Conservation (phyloP, 2,329 filamentous ascomycete genomes). For the Lasiodiplodia sp. region DNA sequence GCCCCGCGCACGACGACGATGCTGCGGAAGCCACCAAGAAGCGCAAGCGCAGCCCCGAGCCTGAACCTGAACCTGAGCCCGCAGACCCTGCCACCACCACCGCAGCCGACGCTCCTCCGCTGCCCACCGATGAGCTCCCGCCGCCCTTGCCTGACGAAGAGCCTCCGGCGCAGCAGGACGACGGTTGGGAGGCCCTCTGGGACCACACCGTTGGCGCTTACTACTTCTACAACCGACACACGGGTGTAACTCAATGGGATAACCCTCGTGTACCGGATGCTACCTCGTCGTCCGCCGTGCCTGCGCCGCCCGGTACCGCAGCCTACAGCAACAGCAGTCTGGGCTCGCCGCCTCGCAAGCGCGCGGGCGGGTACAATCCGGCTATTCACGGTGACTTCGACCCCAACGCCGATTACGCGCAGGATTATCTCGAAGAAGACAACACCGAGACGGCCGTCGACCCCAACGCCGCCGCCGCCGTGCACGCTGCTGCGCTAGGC, state of each 20-base stretch:
- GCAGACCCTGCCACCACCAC: neutral
- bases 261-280: conserved; percentile 76
- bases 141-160: conserved; percentile 35
- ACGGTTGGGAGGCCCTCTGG: conserved; percentile 85
- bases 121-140: conserved; percentile 28
- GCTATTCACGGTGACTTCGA: conserved; percentile 97
- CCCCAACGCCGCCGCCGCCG: conserved; percentile 35
- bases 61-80: neutral
- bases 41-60: conserved; percentile 27
- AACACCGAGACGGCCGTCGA: conserved; percentile 33
- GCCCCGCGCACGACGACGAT: neutral
- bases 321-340: conserved; percentile 40
- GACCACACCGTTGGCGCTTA: conserved; percentile 72
- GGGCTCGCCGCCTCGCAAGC: conserved; percentile 43
- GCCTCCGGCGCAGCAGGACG: conserved; percentile 53
- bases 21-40: conserved; percentile 21
- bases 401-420: conserved; percentile 91
- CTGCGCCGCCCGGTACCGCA: conserved; percentile 37
- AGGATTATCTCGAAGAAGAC: conserved; percentile 48
- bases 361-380: conserved; percentile 84
- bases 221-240: conserved; percentile 87
- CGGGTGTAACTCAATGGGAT: conserved; percentile 78
- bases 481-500: conserved; percentile 34
- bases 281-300: conserved; percentile 28
- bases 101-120: conserved; percentile 10